phyloP scores from a whole-genome alignment of 1,284 basidiomycete species.

The Cryptococcus neoformans region DNA sequence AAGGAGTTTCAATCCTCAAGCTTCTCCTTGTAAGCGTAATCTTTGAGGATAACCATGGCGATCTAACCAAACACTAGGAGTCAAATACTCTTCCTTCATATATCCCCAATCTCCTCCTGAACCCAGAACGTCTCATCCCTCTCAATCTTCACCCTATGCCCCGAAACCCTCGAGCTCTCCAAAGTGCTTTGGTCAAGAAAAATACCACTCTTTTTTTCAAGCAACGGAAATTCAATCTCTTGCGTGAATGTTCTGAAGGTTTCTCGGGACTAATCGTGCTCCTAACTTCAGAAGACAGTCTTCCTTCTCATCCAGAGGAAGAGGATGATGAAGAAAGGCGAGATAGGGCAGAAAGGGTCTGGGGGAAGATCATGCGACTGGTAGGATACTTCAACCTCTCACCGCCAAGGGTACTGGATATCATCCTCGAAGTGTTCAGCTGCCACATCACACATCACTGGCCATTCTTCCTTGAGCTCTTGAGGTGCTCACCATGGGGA shows the following conservation, averaged over 20 bases:
- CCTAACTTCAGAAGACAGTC: conserved; percentile 62
- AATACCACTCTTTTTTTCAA: conserved; percentile 63
- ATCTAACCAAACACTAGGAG: conserved; percentile 2
- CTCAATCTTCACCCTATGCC: conserved; percentile 34
- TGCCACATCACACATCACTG: conserved; percentile 78
- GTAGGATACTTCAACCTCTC: conserved; percentile 96
- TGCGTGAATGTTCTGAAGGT: conserved; percentile 96
- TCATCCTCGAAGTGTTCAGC: conserved; percentile 88
- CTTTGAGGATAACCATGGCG: background rate
- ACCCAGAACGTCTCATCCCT: conserved; percentile 10
- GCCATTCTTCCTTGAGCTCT: conserved; percentile 84
- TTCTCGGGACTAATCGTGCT: conserved; percentile 87
- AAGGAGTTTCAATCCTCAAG: conserved; percentile 23
- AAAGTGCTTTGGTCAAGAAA: conserved; percentile 28
- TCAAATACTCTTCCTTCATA: conserved; percentile 17
- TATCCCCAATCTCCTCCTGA: conserved; percentile 23
- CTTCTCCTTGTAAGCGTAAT: conserved; percentile 18
- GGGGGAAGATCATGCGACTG: conserved; percentile 80
- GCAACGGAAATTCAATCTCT: conserved; percentile 96
- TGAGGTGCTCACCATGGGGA: conserved; percentile 80
- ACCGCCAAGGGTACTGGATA: conserved; percentile 87
- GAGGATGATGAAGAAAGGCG: conserved; percentile 29
- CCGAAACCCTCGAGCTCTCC: conserved; percentile 20
- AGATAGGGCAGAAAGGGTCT: conserved; percentile 68
- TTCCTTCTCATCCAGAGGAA: conserved; percentile 14